Base-by-base conservation (phyloP, 1,284 basidiomycete species). In the Meira nashicola region DNA sequence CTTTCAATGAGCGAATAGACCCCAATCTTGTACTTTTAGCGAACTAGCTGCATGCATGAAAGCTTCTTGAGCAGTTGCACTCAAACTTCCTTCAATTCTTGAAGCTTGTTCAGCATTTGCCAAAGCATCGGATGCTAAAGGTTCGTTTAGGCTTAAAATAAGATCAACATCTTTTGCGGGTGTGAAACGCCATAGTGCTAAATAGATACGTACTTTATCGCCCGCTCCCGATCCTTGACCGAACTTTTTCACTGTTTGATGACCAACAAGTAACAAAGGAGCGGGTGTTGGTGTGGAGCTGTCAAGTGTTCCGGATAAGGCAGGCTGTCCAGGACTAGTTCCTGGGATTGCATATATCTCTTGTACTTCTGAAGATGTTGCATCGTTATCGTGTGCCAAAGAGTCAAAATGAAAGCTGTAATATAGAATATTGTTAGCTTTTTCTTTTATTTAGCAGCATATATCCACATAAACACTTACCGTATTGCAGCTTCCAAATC, bases 371-470 rank as follows among this genome's bases (percentile, higher is more conserved):
- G 83, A 79, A 11, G 81, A 81, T 48, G 80, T 73, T 0, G 94
- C 90, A 28, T 84, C 83, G 76, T 96, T 97, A 81, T 98, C 94
- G 74, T 96, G 86, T 11, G 92, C 94, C 43, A 33, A 80, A 0
- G 92, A 88, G 62, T 86, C 83, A 69, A 96, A 98, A 80, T 97
- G 94, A 76, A 87, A 93, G 79, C 94, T 90, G 72, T 5, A 15
- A 23, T 25, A n/a, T 12, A 7, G n/a, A 28, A 10, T 15, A 44
- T 21, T 43, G 19, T 54, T 8, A 28, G 15, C 21, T n/a, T n/a
- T n/a, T 9, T 4, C 53, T 33, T 17, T n/a, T n/a, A n/a, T n/a
- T n/a, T n/a, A n/a, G n/a, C 7, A 41, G 49, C 7, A 14, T 2
- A 4, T 17, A 15, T 39, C n/a, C 3, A 54, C 25, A 15, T 14